Evolutionary conservation across 2,329 filamentous ascomycete genomes (phyloP).

Genomic region (Fusarium sp.): DNA sequence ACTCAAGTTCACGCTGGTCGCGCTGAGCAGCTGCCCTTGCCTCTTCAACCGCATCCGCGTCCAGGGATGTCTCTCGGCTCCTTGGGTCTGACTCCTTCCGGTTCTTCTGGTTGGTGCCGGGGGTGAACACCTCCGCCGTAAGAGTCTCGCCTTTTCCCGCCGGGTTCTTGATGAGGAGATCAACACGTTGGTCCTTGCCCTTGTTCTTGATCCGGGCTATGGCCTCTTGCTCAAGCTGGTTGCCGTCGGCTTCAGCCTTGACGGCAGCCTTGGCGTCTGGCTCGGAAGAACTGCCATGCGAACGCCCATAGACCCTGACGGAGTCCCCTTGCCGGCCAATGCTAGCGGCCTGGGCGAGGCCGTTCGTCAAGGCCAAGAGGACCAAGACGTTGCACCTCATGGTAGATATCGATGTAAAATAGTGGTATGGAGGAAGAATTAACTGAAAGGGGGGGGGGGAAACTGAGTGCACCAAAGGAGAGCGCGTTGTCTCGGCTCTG

Average conservation of each 20-base stretch:
- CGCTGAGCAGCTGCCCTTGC: background rate
- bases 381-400: slow-evolving; percentile 41
- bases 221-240: background rate
- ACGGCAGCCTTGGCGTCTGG: slow-evolving; percentile 5
- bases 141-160: background rate
- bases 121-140: background rate
- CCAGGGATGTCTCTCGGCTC: background rate
- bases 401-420: slow-evolving; percentile 3
- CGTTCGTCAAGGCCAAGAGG: slow-evolving; percentile 37
- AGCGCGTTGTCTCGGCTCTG: slow-evolving; percentile 14
- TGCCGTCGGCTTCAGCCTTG: background rate
- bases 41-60: background rate
- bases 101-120: slow-evolving; percentile 5
- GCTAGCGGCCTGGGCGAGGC: slow-evolving; percentile 35
- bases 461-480: background rate
- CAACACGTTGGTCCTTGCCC: slow-evolving; percentile 5
- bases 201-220: slow-evolving; percentile 13
- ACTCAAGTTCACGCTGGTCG: background rate
- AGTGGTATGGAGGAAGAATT: slow-evolving; percentile 16
- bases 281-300: background rate
- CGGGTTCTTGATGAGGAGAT: slow-evolving; percentile 3
- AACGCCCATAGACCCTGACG: slow-evolving; percentile 9
- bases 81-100: background rate
- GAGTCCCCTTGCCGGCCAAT: slow-evolving; percentile 13
- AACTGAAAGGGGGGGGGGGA: background rate